phyloP scores from a whole-genome alignment of 306 rosid species.

The Aeschynomene evenia region DNA sequence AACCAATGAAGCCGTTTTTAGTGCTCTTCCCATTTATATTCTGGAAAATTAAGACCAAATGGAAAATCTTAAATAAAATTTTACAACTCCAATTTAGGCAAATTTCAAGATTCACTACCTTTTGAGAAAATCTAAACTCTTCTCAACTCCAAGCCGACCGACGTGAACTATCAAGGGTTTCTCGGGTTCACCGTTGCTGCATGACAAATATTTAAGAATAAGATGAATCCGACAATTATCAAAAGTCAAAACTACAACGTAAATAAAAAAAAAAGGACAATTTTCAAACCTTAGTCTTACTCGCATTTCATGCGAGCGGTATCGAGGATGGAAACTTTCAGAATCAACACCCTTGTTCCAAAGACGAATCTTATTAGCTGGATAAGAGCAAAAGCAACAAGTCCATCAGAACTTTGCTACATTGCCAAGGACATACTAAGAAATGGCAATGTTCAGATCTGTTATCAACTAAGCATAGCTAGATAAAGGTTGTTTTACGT shows the following conservation, averaged over 20 bases:
- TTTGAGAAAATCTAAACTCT: slow-evolving; percentile 90
- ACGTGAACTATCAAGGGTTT: slow-evolving; percentile 93
- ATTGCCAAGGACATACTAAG: background rate
- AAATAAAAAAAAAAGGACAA: slow-evolving; percentile 8
- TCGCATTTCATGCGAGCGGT: slow-evolving; percentile 80
- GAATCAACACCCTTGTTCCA: slow-evolving; percentile 99
- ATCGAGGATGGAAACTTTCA: slow-evolving; percentile 83
- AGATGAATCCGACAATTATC: slow-evolving; percentile 19
- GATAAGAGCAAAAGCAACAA: slow-evolving; percentile 33
- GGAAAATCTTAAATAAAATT: background rate
- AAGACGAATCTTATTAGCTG: slow-evolving; percentile 91
- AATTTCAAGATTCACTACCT: slow-evolving; percentile 46
- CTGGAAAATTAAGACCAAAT: background rate
- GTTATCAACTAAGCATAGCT: background rate
- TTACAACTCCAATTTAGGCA: background rate
- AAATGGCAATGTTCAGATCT: background rate
- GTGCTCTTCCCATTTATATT: background rate
- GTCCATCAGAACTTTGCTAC: background rate
- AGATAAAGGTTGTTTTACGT: slow-evolving; percentile 12
- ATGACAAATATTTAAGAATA: slow-evolving; percentile 13
- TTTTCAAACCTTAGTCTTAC: slow-evolving; percentile 61
- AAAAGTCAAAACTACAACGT: slow-evolving; percentile 14
- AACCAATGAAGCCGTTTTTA: slow-evolving; percentile 3
- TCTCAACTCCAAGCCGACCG: slow-evolving; percentile 96
- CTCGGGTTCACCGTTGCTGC: slow-evolving; percentile 83